Evolutionary conservation across 2,329 filamentous ascomycete genomes (phyloP).

Genomic region (Hypoxylon sp.): DNA sequence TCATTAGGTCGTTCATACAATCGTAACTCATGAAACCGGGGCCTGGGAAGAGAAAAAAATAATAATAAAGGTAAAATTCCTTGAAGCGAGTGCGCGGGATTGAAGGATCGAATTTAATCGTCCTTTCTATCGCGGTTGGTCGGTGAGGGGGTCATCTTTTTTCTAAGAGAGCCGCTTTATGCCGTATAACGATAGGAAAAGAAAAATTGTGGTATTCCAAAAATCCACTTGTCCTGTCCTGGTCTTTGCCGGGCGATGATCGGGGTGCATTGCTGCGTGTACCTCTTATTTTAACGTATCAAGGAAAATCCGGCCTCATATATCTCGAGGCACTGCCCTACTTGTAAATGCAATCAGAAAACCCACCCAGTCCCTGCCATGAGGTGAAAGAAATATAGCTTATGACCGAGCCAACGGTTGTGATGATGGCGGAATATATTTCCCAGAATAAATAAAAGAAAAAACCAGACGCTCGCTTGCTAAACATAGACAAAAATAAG

Average conservation of each 20-base stretch:
- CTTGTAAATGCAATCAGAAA: conserved; percentile 69
- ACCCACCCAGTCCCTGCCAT: conserved; percentile 68
- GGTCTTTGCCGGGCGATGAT: conserved; percentile 63
- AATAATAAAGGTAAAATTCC: conserved; percentile 43
- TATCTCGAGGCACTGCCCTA: conserved; percentile 64
- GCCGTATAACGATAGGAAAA: conserved; percentile 56
- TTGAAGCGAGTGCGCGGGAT: conserved; percentile 58
- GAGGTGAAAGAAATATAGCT: conserved; percentile 61
- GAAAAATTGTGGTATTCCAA: conserved; percentile 57
- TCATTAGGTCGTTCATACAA: conserved; percentile 58
- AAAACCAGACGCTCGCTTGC: conserved; percentile 61
- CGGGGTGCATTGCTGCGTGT: conserved; percentile 75
- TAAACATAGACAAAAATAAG: conserved; percentile 52
- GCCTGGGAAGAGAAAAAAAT: conserved; percentile 55
- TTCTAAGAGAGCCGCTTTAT: conserved; percentile 61
- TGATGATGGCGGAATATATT: conserved; percentile 53
- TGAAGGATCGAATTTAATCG: conserved; percentile 40
- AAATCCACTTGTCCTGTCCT: conserved; percentile 63
- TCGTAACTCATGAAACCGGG: conserved; percentile 62
- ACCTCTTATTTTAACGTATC: conserved; percentile 67
- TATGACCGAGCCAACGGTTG: conserved; percentile 67
- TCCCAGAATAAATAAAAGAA: conserved; percentile 50
- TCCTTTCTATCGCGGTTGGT: conserved; percentile 51
- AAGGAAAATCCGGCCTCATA: conserved; percentile 61
- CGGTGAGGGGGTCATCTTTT: conserved; percentile 57